Base-by-base conservation (phyloP, 306 rosid genomes). In the Inga oerstediana region DNA sequence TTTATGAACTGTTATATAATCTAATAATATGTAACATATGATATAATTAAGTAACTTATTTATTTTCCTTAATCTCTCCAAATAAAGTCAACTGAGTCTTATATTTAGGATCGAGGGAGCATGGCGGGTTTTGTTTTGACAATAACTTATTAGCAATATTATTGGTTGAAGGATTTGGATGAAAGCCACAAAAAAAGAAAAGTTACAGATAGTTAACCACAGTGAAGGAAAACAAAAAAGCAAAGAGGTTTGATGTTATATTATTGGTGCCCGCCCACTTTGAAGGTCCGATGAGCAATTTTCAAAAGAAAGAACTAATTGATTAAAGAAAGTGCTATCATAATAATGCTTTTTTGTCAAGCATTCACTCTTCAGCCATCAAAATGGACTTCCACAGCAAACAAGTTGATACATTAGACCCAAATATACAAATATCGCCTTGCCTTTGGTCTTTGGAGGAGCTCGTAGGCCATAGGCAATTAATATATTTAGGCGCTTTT, bases 21-120 rank as follows among this genome's bases (percentile, higher is more conserved):
- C 1, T 39, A 39, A 39, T 39, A 39, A 39, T 6, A 39, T 1
- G 6, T 1, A 39, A 6, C 43, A 39, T 39, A 39, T 37, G 8
- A 39, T 39, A 39, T 6, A 0, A 39, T 39, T 39, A 1, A 39
- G 8, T 39, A 39, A 6, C 0, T 39, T 39, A 39, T 39, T 39
- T 39, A 5, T 5, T 7, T 39, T 39, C 1, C 1, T 39, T 0
- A 39, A 39, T 39, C 1, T 6, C 1, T 39, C 8, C 0, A 39
- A 39, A 39, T 39, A 39, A 39, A 39, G 0, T 39, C 1, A 39
- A 6, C 43, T 6, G 0, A 0, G 1, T 39, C 1, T 39, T 39
- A 6, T 6, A 39, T 39, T 39, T 39, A 39, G 0, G 0, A 39
- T 1, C 8, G 1, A 37, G 0, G 7, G 7, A 37, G 7, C 5